phyloP scores from a whole-genome alignment of 306 rosid species.

The Lotus japonicus region DNA sequence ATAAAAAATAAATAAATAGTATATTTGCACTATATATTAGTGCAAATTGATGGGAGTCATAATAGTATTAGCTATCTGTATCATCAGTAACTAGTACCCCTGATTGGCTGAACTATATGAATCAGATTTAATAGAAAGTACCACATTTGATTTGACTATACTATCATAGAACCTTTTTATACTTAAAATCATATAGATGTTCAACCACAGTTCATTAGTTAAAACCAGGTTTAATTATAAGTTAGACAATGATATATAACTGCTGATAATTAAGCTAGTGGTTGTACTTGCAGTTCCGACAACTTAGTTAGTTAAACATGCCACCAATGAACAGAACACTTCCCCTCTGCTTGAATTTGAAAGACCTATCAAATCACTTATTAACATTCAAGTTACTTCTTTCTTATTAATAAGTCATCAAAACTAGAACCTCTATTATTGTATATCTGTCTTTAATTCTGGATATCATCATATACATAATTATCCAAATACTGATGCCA shows the following conservation, averaged over 20 bases:
- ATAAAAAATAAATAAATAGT: neutral
- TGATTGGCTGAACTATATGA: neutral
- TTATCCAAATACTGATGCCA: neutral
- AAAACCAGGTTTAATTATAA: no score
- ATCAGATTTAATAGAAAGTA: neutral
- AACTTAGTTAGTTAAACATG: neutral
- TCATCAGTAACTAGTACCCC: neutral
- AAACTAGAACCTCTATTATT: neutral
- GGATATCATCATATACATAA: neutral
- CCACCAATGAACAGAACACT: neutral
- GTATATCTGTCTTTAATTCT: neutral
- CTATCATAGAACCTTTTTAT: neutral
- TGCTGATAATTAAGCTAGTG: neutral
- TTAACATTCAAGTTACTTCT: neutral
- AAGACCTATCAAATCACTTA: neutral
- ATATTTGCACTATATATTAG: neutral
- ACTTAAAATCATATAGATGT: neutral
- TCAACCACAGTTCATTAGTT: neutral
- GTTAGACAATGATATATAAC: neutral
- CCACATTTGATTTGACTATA: neutral
- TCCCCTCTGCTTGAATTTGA: neutral
- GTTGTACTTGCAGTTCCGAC: neutral
- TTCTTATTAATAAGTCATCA: neutral
- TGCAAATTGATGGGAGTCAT: slow-evolving; percentile 2
- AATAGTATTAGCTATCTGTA: neutral